Conservation (phyloP, 139 green algal species). For the Volvox reticuliferus region DNA sequence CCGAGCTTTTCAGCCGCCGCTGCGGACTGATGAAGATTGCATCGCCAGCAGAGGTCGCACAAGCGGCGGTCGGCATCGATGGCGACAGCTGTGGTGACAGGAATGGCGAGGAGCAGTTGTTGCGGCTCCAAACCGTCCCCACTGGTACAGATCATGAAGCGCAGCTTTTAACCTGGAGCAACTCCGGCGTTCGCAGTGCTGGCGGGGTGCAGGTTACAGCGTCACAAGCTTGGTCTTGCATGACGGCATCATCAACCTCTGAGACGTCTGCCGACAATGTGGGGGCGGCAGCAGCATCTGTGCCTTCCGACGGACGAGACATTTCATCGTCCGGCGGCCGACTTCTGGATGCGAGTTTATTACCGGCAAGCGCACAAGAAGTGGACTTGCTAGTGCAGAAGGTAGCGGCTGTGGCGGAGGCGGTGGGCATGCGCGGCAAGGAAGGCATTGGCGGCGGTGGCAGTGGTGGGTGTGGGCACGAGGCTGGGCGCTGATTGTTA, state of each 20-base stretch:
- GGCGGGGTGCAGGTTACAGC: too few species aligned
- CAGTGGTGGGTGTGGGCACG: slow-evolving; percentile 4
- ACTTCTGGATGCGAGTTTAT: neutral
- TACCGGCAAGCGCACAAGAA: slow-evolving; percentile 53
- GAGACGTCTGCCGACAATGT: neutral
- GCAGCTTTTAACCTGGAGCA: too few species aligned
- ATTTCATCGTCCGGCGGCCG: neutral
- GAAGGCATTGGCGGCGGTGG: slow-evolving; percentile 61
- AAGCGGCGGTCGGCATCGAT: neutral
- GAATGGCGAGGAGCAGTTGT: too few species aligned
- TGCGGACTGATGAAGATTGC: slow-evolving; percentile 3
- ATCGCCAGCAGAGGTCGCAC: neutral
- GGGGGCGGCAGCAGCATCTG: neutral
- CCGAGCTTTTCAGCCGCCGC: slow-evolving; percentile 33
- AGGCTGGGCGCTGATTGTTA: neutral
- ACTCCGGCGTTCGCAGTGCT: too few species aligned
- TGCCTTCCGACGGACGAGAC: too few species aligned
- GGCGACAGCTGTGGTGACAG: neutral
- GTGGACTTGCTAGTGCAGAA: slow-evolving; percentile 56
- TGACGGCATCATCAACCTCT: too few species aligned
- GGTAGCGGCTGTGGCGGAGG: slow-evolving; percentile 52
- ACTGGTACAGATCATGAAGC: too few species aligned
- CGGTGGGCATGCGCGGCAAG: slow-evolving; percentile 57
- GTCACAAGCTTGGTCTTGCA: too few species aligned
- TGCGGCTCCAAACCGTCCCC: too few species aligned